Conservation (phyloP, 768 basidiomycete genomes). For the Suillus subaureus region DNA sequence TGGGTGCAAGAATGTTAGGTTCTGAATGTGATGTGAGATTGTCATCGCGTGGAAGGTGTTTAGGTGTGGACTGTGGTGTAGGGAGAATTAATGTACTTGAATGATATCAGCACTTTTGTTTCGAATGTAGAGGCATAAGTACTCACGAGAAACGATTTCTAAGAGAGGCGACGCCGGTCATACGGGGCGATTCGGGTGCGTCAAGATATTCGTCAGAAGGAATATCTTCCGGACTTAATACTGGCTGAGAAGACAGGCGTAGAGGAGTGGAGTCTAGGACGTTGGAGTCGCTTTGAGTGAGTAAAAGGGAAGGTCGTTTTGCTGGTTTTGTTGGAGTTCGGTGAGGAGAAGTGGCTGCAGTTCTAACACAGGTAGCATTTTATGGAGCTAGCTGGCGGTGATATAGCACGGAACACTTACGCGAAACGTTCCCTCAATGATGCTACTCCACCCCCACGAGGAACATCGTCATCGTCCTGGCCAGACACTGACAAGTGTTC, state of each 20-base stretch:
- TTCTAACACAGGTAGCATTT: conserved; percentile 15
- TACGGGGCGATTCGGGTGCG: neutral
- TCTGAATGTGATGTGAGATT: conserved; percentile 23
- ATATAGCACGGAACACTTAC: neutral
- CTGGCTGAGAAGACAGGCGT: conserved; percentile 9
- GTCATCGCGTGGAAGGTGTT: conserved; percentile 16
- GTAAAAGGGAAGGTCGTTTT: conserved; percentile 18
- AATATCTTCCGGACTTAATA: neutral
- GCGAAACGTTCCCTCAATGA: conserved; percentile 8
- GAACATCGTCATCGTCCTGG: conserved; percentile 20
- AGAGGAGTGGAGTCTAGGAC: conserved; percentile 16
- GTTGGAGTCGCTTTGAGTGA: conserved; percentile 23
- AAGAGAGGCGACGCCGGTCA: conserved; percentile 41
- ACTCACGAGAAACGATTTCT: conserved; percentile 54
- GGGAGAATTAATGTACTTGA: conserved; percentile 34
- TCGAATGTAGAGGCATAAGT: conserved; percentile 20
- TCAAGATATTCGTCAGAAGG: neutral
- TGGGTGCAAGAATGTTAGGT: conserved; percentile 25
- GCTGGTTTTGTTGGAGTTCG: conserved; percentile 21
- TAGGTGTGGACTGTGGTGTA: conserved; percentile 35
- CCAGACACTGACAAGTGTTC: conserved; percentile 15
- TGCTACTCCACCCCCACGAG: conserved; percentile 5
- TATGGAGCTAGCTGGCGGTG: neutral
- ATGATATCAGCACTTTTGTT: neutral
- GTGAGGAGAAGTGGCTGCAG: conserved; percentile 15